Percentiles rank a stretch among this genome's conserved stretches.
These are phyloP conservation scores for Combretum micranthum DNA, from an alignment of 345 rosid genomes.

Conservation along the genomic window DNA sequence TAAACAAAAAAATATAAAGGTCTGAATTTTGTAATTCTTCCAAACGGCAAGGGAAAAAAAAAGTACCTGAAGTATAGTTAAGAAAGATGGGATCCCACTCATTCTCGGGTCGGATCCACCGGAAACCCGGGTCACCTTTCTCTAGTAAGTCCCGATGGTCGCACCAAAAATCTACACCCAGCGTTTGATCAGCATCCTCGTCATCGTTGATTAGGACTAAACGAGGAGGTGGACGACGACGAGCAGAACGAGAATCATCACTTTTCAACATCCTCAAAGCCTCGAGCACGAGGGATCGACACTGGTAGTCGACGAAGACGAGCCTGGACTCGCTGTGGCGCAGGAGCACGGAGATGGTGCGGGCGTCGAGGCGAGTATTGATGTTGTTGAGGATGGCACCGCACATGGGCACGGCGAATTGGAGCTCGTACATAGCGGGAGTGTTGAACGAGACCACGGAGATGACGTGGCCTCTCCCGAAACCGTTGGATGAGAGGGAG, in stretches of 20 bases:
- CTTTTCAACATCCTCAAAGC: constrained; percentile 32
- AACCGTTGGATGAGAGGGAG: constrained; percentile 44
- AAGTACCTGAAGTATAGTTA: constrained; percentile 66
- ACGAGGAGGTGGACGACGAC: constrained; percentile 26
- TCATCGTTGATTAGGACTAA: neutral
- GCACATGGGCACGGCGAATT: constrained; percentile 72
- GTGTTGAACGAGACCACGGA: constrained; percentile 67
- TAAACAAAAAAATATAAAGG: too few species aligned
- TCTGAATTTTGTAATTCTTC: too few species aligned
- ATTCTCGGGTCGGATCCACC: constrained; percentile 41
- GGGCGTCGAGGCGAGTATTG: constrained; percentile 84
- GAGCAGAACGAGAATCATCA: constrained; percentile 38
- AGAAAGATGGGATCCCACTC: constrained; percentile 68
- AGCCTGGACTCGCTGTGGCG: constrained; percentile 62
- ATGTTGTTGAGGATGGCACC: constrained; percentile 74
- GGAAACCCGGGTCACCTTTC: constrained; percentile 43
- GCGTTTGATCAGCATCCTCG: neutral
- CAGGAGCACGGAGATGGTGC: constrained; percentile 59
- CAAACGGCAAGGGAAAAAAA: too few species aligned
- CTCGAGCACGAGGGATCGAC: constrained; percentile 32
- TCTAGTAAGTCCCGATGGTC: constrained; percentile 46
- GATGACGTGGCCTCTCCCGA: constrained; percentile 44
- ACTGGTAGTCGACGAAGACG: constrained; percentile 52
- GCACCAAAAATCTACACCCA: constrained; percentile 15
- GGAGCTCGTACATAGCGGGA: constrained; percentile 89